Percentiles rank a stretch among this genome's conserved stretches.
Evolutionary conservation across 805 yeast genomes (phyloP).

Genomic region (Cyberlindnera subsufficiens): DNA sequence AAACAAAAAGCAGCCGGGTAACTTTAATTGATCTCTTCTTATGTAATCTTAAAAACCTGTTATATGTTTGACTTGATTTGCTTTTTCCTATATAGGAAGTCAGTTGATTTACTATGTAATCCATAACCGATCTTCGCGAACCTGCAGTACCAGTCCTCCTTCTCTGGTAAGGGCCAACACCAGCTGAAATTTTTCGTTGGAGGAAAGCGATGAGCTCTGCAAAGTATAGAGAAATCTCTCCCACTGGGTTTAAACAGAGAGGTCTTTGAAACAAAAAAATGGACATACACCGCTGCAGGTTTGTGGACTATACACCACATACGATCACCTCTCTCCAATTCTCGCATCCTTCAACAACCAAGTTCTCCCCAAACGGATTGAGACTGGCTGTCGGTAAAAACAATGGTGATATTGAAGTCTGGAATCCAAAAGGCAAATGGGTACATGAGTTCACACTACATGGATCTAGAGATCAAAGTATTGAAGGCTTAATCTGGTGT

Average conservation of each 20-base stretch:
- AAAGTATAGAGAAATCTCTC: background rate
- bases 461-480: conserved; percentile 78
- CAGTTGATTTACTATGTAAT: too few relatives aligned
- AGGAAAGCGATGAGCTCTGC: conserved; percentile 9
- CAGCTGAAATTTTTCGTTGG: background rate
- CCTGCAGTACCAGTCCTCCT: background rate
- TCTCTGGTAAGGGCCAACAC: background rate
- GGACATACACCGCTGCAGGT: conserved; percentile 76
- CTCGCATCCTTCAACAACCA: conserved; percentile 50
- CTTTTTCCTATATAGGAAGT: too few relatives aligned
- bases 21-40: background rate
- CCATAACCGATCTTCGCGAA: background rate
- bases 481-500: conserved; percentile 88
- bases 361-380: conserved; percentile 46
- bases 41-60: too few relatives aligned
- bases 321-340: conserved; percentile 78
- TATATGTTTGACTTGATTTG: too few relatives aligned
- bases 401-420: conserved; percentile 92
- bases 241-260: background rate
- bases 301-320: conserved; percentile 83
- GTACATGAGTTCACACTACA: conserved; percentile 63
- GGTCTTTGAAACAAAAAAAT: background rate
- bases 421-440: conserved; percentile 88
- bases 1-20: conserved; percentile 5
- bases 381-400: conserved; percentile 88